Evolutionary conservation across 805 yeast genomes (phyloP), one percentile per base, ranked within the genome.

Genomic region (Saturnispora kantuleensis): DNA sequence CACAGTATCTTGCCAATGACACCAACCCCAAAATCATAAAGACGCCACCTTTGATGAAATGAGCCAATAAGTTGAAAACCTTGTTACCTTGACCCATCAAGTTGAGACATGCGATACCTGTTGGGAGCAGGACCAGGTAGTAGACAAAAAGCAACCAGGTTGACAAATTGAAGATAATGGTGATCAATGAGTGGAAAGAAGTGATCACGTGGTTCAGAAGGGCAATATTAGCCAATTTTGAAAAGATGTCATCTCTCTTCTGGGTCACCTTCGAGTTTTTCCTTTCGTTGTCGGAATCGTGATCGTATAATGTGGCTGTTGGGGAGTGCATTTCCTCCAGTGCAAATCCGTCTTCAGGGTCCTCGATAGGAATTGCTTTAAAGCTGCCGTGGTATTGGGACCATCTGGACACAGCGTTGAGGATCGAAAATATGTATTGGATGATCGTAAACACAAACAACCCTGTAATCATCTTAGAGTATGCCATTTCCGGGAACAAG

Each of bases 41-140:
- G 2, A 90, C 93, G 21, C 90, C 93, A 48, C 98, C 98, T 63
- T 90, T 90, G 62, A 90, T 90, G 73, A 87, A 86, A 64, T 90
- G 98, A 1, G 98, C 98, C 46, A 90, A 70, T 42, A 90, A 63
- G 54, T 86, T 87, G 67, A 86, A 90, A 11, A 89, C 81, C 16
- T 68, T 68, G 10, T 54, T 57, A 3, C 78, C 89, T 62, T 75
- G 65, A 34, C 95, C 97, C 55, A 88, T 62, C 35, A 81, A 58
- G 44, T 73, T 75, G 37, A 84, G 83, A 5, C 83, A 79, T 6
- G 87, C 85, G 29, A 79, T 56, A 44, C 79, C 80, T 11, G 72
- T 66, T 41, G 68, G 62, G 13, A 81, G 55, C 56, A 84, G 79
- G 26, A 74, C 67, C 44, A 79, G 66, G 42, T 79, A 74, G 52